Percentiles rank a stretch among this genome's conserved stretches.
These are phyloP conservation scores for Carpinus fangiana DNA, from an alignment of 306 rosid species.

Conservation along the genomic window DNA sequence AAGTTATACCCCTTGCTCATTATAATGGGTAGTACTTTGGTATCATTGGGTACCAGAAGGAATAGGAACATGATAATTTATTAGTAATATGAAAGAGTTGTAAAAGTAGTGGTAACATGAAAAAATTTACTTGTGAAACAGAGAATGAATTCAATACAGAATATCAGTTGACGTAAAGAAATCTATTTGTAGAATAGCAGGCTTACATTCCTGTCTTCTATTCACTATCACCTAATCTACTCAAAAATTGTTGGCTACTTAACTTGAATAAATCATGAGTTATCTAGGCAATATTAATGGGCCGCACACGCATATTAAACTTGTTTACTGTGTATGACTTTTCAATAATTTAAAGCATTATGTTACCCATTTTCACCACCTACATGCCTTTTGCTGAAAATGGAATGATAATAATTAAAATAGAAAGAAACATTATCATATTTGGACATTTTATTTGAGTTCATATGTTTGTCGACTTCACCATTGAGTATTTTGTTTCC, in stretches of 20 bases:
- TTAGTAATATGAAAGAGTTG: background rate
- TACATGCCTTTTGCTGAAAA: background rate
- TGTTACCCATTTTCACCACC: background rate
- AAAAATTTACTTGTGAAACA: background rate
- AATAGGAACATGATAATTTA: background rate
- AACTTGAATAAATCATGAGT: background rate
- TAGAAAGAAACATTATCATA: background rate
- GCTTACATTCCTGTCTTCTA: constrained; percentile 13
- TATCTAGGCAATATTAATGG: constrained; percentile 7
- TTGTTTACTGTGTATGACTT: background rate
- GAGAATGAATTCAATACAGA: background rate
- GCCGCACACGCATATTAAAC: constrained; percentile 1
- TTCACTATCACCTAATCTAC: background rate
- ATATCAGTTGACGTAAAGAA: constrained; percentile 4
- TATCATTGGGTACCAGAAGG: constrained; percentile 7
- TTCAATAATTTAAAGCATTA: constrained; percentile 9
- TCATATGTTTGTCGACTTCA: background rate
- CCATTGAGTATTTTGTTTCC: background rate
- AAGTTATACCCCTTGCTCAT: background rate
- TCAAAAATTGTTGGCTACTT: background rate
- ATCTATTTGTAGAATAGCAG: background rate
- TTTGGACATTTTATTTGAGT: background rate
- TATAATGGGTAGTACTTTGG: background rate
- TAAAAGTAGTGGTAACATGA: background rate
- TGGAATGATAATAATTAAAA: background rate